These are phyloP conservation scores for Chiua virens DNA, from an alignment of 768 basidiomycete genomes.

Conservation along the genomic window DNA sequence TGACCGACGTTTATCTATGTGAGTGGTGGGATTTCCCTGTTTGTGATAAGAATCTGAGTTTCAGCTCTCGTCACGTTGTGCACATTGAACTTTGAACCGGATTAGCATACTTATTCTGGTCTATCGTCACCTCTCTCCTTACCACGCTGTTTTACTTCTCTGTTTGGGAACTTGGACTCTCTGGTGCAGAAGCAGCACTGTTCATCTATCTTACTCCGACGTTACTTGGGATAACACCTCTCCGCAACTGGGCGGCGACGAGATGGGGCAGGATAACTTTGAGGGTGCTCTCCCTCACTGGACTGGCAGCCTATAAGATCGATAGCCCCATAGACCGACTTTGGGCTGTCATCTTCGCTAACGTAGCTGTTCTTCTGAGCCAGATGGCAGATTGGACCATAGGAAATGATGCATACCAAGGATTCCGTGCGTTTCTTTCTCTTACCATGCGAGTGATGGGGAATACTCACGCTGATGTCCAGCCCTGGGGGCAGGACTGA, in stretches of 20 bases:
- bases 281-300: constrained; percentile 49
- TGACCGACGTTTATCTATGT: constrained; percentile 61
- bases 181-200: constrained; percentile 78
- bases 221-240: constrained; percentile 48
- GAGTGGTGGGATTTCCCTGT: neutral
- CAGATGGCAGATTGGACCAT: constrained; percentile 56
- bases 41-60: constrained; percentile 6
- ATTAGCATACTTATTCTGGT: constrained; percentile 79
- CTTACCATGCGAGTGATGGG: neutral
- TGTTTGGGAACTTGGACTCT: constrained; percentile 84
- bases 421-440: constrained; percentile 40
- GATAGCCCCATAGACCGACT: constrained; percentile 55
- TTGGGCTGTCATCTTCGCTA: constrained; percentile 55
- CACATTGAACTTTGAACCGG: neutral
- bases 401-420: constrained; percentile 44
- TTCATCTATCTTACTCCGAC: constrained; percentile 70
- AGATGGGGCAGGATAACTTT: constrained; percentile 49
- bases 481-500: constrained; percentile 69
- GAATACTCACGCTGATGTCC: neutral
- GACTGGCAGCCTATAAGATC: constrained; percentile 52
- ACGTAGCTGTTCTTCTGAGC: constrained; percentile 47
- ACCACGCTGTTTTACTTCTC: constrained; percentile 90
- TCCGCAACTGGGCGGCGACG: constrained; percentile 48
- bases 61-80: neutral
- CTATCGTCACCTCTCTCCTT: constrained; percentile 74